Percentiles rank a stretch among this genome's conserved stretches.
Evolutionary conservation across 2,329 filamentous ascomycete species (phyloP).

Genomic region (Byssoonygena ceratinophila): DNA sequence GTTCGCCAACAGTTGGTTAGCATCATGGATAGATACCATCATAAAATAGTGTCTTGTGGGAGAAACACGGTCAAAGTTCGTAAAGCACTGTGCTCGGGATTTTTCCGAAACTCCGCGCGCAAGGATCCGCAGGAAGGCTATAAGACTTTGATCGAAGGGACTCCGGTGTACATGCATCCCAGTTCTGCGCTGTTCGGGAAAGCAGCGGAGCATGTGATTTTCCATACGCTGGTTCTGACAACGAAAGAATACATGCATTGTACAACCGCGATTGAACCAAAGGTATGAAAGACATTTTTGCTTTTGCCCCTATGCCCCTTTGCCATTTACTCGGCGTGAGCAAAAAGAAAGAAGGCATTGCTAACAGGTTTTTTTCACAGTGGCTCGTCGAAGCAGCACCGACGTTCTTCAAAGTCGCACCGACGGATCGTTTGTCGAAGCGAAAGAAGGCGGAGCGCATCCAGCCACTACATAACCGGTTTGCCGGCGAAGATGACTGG

Average conservation of each 20-base stretch:
- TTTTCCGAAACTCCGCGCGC: slow-evolving; percentile 88
- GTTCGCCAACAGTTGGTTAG: slow-evolving; percentile 83
- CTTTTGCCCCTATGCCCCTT: neutral
- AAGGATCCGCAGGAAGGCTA: slow-evolving; percentile 96
- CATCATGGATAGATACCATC: slow-evolving; percentile 87
- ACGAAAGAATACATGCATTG: slow-evolving; percentile 97
- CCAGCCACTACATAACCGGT: slow-evolving; percentile 88
- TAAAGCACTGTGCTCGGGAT: slow-evolving; percentile 79
- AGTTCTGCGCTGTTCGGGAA: slow-evolving; percentile 88
- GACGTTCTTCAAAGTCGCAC: slow-evolving; percentile 95
- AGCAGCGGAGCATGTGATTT: slow-evolving; percentile 91
- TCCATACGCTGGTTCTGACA: slow-evolving; percentile 51
- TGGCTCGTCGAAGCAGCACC: slow-evolving; percentile 92
- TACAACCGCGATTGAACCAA: slow-evolving; percentile 86
- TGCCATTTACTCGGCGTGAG: too few relatives aligned
- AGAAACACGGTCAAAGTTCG: slow-evolving; percentile 78
- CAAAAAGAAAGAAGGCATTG: too few relatives aligned
- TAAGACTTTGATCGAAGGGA: slow-evolving; percentile 92
- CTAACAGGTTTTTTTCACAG: slow-evolving; percentile 20
- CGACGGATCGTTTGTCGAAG: slow-evolving; percentile 76
- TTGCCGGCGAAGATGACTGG: slow-evolving; percentile 90
- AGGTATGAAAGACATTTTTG: slow-evolving; percentile 35
- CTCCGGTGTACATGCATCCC: slow-evolving; percentile 89
- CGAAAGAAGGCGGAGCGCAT: slow-evolving; percentile 89
- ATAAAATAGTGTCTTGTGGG: slow-evolving; percentile 72